These are phyloP conservation scores for Saururus chinensis DNA, from an alignment of 164 flowering plant species.

Conservation along the genomic window DNA sequence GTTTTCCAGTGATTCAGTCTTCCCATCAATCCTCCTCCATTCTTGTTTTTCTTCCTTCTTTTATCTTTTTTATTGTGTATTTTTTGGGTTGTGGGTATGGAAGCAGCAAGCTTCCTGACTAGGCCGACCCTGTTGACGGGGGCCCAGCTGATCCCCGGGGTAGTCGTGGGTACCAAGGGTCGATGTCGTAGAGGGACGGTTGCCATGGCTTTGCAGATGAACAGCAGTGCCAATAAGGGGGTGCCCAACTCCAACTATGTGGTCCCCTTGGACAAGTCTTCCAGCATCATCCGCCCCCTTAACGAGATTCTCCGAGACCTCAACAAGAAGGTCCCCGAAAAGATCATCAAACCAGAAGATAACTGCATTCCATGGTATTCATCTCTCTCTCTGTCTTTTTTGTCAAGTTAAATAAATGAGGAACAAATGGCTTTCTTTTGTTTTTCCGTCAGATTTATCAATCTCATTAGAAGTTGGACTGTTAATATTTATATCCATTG, in stretches of 20 bases:
- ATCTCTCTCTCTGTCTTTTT: neutral
- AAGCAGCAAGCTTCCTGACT: constrained; percentile 5
- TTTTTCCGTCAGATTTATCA: too few species aligned
- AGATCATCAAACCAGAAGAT: constrained; percentile 31
- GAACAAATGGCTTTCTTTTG: too few species aligned
- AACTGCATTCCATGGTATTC: constrained; percentile 57
- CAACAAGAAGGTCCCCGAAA: constrained; percentile 82
- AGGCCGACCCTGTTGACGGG: neutral
- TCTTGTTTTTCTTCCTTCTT: neutral
- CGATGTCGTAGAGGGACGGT: neutral
- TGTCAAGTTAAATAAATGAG: neutral
- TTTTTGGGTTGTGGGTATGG: constrained; percentile 1
- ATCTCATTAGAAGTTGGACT: neutral
- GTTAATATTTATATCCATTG: neutral
- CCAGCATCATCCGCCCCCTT: constrained; percentile 69
- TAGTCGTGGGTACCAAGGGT: neutral
- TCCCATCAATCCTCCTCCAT: neutral
- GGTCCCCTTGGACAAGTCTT: constrained; percentile 65
- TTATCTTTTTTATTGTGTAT: neutral
- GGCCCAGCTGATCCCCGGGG: neutral
- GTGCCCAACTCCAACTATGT: constrained; percentile 67
- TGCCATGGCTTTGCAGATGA: constrained; percentile 7
- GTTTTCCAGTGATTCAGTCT: too few species aligned
- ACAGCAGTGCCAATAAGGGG: constrained; percentile 5
- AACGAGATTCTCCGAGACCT: constrained; percentile 85